Base-by-base conservation (phyloP, 106 monocot genomes). In the Gastrodia elata region DNA sequence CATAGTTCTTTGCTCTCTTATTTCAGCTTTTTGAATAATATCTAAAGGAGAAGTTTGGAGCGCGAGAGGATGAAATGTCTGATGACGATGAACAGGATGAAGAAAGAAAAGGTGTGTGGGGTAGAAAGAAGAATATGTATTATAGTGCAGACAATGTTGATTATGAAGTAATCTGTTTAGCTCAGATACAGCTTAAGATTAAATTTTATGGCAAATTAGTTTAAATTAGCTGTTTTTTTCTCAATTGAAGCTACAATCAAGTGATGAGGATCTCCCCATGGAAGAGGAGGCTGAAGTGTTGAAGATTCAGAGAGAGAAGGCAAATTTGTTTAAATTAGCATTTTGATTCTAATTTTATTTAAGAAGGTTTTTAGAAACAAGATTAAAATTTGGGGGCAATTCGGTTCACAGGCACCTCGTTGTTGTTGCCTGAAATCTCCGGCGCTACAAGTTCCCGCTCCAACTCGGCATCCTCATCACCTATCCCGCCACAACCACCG, bases 231-330 rank as follows among this genome's bases (percentile, higher is more conserved):
- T 14, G 55, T 69, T 48, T n/a, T n/a, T 38, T 68, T 78, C 37
- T 61, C 70, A 76, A 57, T 57, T 43, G 32, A 70, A 88, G 94
- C 70, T 83, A 48, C 83, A 84, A 77, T 89, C 89, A 82, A 89
- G 92, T 84, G 92, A 93, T 73, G 95, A 89, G 69, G 95, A 95
- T 6, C 75, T 85, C 5, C 86, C 64, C 24, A 77, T 49, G 79
- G 91, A 88, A 43, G 92, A 92, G 77, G 91, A 89, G 61, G 89
- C 76, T 42, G 91, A 89, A 65, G 89, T 83, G 26, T 24, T 89
- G 75, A 85, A 65, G 80, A 80, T 87, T 14, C 87, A 92, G 70
- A 85, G 68, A 43, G 87, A 92, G 76, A 87, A 84, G 46, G 92
- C 91, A 73, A 83, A 82, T n/a, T n/a, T n/a, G n/a, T n/a, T n/a